Base-by-base conservation (phyloP, 768 basidiomycete genomes). In the Russula lepida region DNA sequence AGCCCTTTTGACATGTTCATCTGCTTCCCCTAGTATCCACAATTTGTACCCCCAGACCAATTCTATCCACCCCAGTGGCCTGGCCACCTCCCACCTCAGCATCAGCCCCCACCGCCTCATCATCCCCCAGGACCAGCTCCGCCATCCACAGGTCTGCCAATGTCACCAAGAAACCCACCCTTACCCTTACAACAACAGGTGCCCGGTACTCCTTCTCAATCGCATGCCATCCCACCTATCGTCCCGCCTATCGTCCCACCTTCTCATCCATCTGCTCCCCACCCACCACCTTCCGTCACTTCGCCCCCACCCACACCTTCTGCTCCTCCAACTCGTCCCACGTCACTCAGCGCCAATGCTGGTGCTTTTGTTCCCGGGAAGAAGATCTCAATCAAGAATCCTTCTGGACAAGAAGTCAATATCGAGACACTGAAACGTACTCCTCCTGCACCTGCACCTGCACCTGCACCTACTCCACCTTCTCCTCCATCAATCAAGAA, bases 231-330 rank as follows among this genome's bases (percentile, higher is more conserved):
- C 35, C 81, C 84, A 11, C 70, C 74, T 50, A 68, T 75, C n/a
- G n/a, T 6, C 65, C n/a, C n/a, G n/a, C n/a, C n/a, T n/a, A n/a
- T n/a, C n/a, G n/a, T 68, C 7, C 80, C 81, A 66, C 74, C 77
- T 13, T 74, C 77, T 19, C 80, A 78, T 65, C 75, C 79, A 17
- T 79, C 83, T 53, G 77, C 75, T 49, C 50, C 60, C n/a, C 73
- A 76, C 33, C 73, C 75, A 27, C 76, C 85, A 8, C 77, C 74
- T 55, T 79, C 74, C 62, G 74, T 86, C 12, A 80, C 85, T 0
- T 85, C 86, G 4, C 84, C 88, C 2, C 84, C 84, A 25, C 80
- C 86, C 2, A 88, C 89, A 6, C 88, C 85, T 2, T 80, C 83
- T 1, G 75, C 84, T 30, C 60, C 78, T 28, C 58, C 78, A 71